Conservation (phyloP, 2,329 filamentous ascomycete genomes). For the Apiospora sp. region DNA sequence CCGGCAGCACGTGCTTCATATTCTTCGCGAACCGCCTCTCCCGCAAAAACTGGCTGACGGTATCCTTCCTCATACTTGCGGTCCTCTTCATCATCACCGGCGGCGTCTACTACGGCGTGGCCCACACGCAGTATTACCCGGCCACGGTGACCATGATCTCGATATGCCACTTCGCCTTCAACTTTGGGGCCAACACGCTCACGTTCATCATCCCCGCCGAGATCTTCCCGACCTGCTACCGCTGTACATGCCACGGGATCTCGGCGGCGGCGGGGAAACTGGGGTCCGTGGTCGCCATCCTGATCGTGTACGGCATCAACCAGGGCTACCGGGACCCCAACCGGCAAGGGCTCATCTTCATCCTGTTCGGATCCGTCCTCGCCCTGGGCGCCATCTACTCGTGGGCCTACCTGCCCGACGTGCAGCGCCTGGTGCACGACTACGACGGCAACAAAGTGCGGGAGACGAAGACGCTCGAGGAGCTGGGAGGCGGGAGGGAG, state of each 20-base stretch:
- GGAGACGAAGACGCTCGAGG: constrained; percentile 58
- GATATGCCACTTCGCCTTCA: constrained; percentile 62
- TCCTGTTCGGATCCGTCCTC: constrained; percentile 59
- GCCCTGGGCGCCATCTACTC: constrained; percentile 57
- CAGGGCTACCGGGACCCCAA: constrained; percentile 49
- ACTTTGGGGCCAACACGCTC: constrained; percentile 67
- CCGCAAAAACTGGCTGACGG: constrained; percentile 57
- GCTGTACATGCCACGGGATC: constrained; percentile 69
- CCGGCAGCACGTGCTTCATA: constrained; percentile 58
- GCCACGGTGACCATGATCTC: constrained; percentile 59
- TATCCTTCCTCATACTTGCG: constrained; percentile 56
- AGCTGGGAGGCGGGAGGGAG: constrained; percentile 57
- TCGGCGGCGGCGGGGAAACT: constrained; percentile 67
- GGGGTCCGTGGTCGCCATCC: constrained; percentile 47
- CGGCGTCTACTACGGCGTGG: constrained; percentile 57
- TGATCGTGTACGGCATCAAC: constrained; percentile 54
- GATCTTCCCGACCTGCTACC: constrained; percentile 70
- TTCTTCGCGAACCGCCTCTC: constrained; percentile 56
- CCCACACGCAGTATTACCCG: constrained; percentile 48
- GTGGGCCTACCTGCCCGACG: constrained; percentile 60
- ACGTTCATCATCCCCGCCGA: constrained; percentile 72
- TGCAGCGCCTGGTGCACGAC: constrained; percentile 49
- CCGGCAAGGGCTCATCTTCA: constrained; percentile 58
- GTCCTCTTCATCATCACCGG: constrained; percentile 58
- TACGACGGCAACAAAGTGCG: constrained; percentile 46